These are phyloP conservation scores for Spathaspora girioi DNA, from an alignment of 805 yeast genomes.

Conservation along the genomic window DNA sequence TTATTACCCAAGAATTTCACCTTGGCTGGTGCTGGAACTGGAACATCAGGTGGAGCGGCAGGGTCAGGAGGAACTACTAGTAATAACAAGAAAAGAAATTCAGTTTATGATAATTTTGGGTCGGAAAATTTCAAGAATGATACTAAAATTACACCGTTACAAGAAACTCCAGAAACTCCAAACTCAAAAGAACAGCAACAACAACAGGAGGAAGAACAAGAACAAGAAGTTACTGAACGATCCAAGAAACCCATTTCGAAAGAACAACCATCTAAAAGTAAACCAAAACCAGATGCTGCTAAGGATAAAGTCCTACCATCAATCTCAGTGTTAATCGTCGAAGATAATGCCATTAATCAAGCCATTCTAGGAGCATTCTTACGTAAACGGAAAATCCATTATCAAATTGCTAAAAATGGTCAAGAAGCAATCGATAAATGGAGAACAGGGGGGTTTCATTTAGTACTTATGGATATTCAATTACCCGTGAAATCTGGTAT, in stretches of 20 bases:
- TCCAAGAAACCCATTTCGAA: too few relatives aligned
- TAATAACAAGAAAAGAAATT: slow-evolving; percentile 17
- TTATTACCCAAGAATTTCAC: slow-evolving; percentile 48
- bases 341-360: slow-evolving; percentile 93
- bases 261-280: neutral
- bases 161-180: neutral
- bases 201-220: neutral
- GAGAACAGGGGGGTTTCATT: slow-evolving; percentile 91
- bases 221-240: neutral
- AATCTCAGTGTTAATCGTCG: slow-evolving; percentile 88
- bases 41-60: neutral
- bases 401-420: slow-evolving; percentile 87
- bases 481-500: slow-evolving; percentile 94
- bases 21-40: slow-evolving; percentile 13
- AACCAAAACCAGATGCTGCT: neutral
- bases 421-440: slow-evolving; percentile 92
- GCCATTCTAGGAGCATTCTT: slow-evolving; percentile 86
- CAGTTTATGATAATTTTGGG: slow-evolving; percentile 9
- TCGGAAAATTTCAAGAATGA: neutral
- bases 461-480: slow-evolving; percentile 96
- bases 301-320: slow-evolving; percentile 73
- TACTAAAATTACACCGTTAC: neutral
- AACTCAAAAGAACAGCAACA: neutral
- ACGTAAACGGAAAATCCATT: slow-evolving; percentile 78
- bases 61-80: too few relatives aligned